phyloP scores from a whole-genome alignment of 2,329 filamentous ascomycete species.

The Acarospora socialis region DNA sequence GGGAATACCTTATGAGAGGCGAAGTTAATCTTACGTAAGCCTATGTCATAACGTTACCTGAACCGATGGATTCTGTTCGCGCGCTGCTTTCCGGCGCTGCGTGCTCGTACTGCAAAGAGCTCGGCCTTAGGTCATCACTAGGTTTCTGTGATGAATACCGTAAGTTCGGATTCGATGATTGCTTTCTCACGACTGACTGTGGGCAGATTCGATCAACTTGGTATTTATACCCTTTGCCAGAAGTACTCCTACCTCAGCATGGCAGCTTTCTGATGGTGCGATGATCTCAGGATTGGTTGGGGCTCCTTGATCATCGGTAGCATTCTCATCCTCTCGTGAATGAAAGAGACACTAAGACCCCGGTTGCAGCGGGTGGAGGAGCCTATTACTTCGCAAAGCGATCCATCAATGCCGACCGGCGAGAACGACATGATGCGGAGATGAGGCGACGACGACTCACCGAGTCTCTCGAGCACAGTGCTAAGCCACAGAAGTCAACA shows the following conservation, averaged over 20 bases:
- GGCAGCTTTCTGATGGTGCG: conserved; percentile 13
- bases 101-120: too few species aligned
- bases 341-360: conserved; percentile 9
- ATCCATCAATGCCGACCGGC: conserved; percentile 82
- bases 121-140: too few species aligned
- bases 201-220: conserved; percentile 43
- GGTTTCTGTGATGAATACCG: conserved; percentile 14
- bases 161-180: conserved; percentile 7
- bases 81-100: too few species aligned
- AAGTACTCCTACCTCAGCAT: too few species aligned
- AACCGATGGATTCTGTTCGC: too few species aligned
- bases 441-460: conserved; percentile 38
- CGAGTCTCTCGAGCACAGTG: conserved; percentile 21
- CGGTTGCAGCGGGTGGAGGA: conserved; percentile 57
- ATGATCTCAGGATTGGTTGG: conserved; percentile 63
- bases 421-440: conserved; percentile 53
- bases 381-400: conserved; percentile 95
- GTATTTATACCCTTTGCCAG: conserved; percentile 24
- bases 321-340: conserved; percentile 11
- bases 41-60: too few species aligned
- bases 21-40: too few species aligned
- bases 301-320: conserved; percentile 71
- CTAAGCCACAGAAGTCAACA: conserved; percentile 12
- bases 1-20: too few species aligned
- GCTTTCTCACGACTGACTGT: conserved; percentile 12